Base-by-base conservation (phyloP, 257 asterid genomes). In the Schizonepeta tenuifolia region DNA sequence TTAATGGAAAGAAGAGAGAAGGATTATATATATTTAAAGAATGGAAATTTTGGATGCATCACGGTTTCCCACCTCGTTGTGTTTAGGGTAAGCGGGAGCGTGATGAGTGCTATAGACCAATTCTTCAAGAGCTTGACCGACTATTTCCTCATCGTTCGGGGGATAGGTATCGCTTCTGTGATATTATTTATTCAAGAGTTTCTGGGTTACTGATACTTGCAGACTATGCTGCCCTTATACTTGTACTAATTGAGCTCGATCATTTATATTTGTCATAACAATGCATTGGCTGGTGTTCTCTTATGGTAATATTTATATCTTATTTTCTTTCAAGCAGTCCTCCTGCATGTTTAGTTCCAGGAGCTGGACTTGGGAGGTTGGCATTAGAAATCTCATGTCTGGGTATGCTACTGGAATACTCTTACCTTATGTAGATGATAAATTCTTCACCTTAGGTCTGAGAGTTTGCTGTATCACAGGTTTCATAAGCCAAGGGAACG, bases 361-460 rank as follows among this genome's bases (percentile, higher is more conserved):
- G 99, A 69, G 99, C 99, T 77, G 99, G 99, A 84, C 97, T 94
- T 75, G 99, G 97, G 76, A 90, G 99, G 77, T 85, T 94, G 75
- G 99, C 99, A 60, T 83, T 94, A 70, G 99, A 94, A 81, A 94
- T 94, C 68, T 94, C 99, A 74, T 81, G 90, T 78, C 82, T 84
- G 71, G 99, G 99, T 94, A 81, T 64, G 89, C 77, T 77, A 66
- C 38, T 21, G 24, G 61, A 63, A 31, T 49, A 13, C 66, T 71
- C 31, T 60, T 60, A 22, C 58, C 43, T 28, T 64, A n/a, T 60
- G 50, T 50, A 36, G 55, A 15, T 33, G 62, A 71, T 70, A 50
- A 58, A 71, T 17, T 50, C 44, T 69, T 67, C 17, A 9, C 51
- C 35, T 17, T 26, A 57, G 61, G 59, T 64, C 49, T 78, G 72